Conservation (phyloP, 257 asterid genomes). For the Solanum lignicaule region DNA sequence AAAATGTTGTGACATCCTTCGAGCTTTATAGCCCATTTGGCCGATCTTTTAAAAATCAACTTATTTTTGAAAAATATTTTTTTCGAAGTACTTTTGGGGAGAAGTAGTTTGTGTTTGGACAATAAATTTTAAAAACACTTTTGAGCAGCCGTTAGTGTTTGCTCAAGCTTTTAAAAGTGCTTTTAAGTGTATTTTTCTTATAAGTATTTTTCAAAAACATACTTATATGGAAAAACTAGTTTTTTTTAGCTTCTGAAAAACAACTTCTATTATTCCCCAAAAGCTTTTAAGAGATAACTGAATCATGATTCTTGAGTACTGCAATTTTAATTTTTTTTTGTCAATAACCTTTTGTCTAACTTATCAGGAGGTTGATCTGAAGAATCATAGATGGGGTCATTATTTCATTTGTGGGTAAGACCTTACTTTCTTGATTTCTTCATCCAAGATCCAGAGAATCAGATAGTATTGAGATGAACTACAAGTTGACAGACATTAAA, state of each 20-base stretch:
- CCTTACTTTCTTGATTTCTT: not conserved
- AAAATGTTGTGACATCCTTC: not conserved
- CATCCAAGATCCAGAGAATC: not conserved
- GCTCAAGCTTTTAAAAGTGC: not conserved
- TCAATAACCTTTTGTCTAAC: not conserved
- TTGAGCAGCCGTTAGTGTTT: not conserved
- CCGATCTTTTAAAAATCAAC: not conserved
- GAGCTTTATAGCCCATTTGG: not conserved
- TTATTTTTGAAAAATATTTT: too few species aligned
- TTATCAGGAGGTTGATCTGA: constrained; percentile 75
- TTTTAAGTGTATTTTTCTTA: not conserved
- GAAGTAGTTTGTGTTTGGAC: too few species aligned
- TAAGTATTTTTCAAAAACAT: not conserved
- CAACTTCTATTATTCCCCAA: not conserved
- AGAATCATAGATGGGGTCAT: constrained; percentile 88
- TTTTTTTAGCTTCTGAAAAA: not conserved
- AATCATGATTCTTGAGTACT: not conserved
- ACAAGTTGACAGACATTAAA: not conserved
- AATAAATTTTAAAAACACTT: too few species aligned
- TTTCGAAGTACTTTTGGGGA: not conserved
- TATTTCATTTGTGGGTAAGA: constrained; percentile 90
- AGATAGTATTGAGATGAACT: not conserved
- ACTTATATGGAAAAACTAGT: not conserved
- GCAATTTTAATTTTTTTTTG: not conserved
- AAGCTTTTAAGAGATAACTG: not conserved